A percentile compares a stretch with the other conserved stretches of the same genome.
Conservation (phyloP, 257 asterid species). For the Solanum gracilifrons region DNA sequence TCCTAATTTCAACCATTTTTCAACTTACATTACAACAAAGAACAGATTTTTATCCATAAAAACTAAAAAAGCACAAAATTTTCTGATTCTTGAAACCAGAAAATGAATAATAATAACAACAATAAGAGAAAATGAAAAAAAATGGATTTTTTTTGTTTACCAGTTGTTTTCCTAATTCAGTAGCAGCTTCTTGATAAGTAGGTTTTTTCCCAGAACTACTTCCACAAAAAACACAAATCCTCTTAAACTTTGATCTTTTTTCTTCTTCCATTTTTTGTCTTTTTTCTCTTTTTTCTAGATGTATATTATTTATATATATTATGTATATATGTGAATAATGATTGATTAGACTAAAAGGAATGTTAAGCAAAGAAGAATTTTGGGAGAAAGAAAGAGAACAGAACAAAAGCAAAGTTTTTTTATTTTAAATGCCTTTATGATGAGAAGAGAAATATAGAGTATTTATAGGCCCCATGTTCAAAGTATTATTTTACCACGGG, state of each 20-base stretch:
- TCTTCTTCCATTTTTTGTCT: slow-evolving; percentile 36
- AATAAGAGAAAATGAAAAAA: neutral
- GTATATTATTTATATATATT: neutral
- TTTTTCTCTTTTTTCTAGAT: neutral
- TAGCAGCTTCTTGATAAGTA: slow-evolving; percentile 76
- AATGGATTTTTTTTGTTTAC: slow-evolving; percentile 8
- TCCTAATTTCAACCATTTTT: neutral
- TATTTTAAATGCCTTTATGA: neutral
- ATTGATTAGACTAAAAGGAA: neutral
- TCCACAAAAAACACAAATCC: slow-evolving; percentile 81
- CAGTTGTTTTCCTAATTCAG: slow-evolving; percentile 66
- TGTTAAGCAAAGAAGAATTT: neutral
- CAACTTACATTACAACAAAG: neutral
- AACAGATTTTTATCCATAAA: neutral
- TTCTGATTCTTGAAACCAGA: neutral
- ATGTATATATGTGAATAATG: neutral
- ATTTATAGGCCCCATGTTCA: neutral
- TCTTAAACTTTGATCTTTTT: slow-evolving; percentile 45
- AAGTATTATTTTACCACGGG: too few species aligned
- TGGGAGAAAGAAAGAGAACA: neutral
- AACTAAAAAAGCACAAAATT: neutral
- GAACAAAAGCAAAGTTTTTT: neutral
- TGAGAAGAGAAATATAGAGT: neutral
- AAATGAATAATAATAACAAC: neutral
- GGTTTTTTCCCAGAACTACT: slow-evolving; percentile 75